phyloP scores from a whole-genome alignment of 441 rosid species.

The Bruguiera hainesii region DNA sequence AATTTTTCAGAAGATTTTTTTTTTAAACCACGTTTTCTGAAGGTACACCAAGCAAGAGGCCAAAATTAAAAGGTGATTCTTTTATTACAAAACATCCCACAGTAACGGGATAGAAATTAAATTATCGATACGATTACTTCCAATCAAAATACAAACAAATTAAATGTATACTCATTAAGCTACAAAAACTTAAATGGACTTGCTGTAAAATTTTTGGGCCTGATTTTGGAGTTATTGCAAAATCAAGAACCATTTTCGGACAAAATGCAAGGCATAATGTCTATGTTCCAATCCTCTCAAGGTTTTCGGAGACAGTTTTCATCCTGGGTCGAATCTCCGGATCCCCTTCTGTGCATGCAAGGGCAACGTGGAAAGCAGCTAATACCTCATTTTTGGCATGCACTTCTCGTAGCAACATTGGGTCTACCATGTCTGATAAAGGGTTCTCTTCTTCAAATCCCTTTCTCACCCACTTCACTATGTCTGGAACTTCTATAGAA shows the following conservation, averaged over 20 bases:
- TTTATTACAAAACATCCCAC: constrained; percentile 22
- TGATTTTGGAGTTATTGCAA: constrained; percentile 2
- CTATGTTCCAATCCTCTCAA: constrained; percentile 65
- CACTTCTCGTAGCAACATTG: constrained; percentile 75
- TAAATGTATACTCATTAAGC: constrained; percentile 9
- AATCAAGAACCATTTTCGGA: not conserved
- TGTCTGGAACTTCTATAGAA: constrained; percentile 66
- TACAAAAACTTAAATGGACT: constrained; percentile 17
- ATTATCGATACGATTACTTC: constrained; percentile 21
- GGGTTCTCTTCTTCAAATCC: constrained; percentile 85
- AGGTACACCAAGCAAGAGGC: not conserved
- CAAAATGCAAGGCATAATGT: not conserved
- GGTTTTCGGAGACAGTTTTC: constrained; percentile 84
- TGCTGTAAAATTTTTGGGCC: constrained; percentile 8
- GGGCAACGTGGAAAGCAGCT: constrained; percentile 75
- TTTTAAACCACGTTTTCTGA: too few species aligned
- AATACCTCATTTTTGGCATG: constrained; percentile 89
- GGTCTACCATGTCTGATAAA: constrained; percentile 84
- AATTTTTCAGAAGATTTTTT: too few species aligned
- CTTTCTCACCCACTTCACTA: constrained; percentile 85
- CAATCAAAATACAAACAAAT: constrained; percentile 8
- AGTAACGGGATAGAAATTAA: constrained; percentile 24
- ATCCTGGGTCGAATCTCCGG: constrained; percentile 91
- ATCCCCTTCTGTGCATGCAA: constrained; percentile 79
- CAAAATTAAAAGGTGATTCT: not conserved